Evolutionary conservation across 331 rosid species (phyloP), one percentile per base, ranked within the genome.

Genomic region (Saraca asoca): DNA sequence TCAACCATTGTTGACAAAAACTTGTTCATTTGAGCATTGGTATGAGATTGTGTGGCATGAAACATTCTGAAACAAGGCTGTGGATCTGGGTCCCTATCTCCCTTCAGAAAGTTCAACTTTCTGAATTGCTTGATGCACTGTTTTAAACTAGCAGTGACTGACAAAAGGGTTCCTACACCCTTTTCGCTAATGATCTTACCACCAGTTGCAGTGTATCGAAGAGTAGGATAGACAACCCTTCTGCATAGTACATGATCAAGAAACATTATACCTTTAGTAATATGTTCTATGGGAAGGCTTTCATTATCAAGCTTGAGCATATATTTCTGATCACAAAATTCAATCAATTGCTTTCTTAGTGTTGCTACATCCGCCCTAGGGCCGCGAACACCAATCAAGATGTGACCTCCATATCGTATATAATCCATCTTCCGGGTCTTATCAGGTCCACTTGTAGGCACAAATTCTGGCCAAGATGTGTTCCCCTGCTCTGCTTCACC

Each of bases 401-500:
- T 74, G 80, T 93, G 98, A 61, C 98, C 98, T 14, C 96, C 98
- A 69, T 84, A 85, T 35, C 95, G 67, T 39, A 93, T 45, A 55
- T 78, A 92, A 80, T 92, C 98, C 85, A 89, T 89, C 82, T 92
- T 89, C 70, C 98, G 72, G 7, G 98, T 92, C 81, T 92, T 92
- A 80, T 92, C 98, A 0, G 98, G 96, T 16, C 98, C 98, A 80
- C 96, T 93, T 5, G 96, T 89, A 9, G 96, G 98, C 57, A 93
- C 98, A 59, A 92, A 93, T 74, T 93, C 98, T n/a, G 98, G 98
- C 98, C 98, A 89, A 16, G 96, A 93, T 2, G 98, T 93, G 69
- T 89, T 92, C 14, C 95, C 95, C 19, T 84, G 95, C 68, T 91
- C 96, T 0, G 85, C 85, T 53, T 93, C 95, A 51, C 85, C 95